Evolutionary conservation across 805 yeast species (phyloP), one percentile per base, ranked within the genome.

Genomic region (Candida quercuum): DNA sequence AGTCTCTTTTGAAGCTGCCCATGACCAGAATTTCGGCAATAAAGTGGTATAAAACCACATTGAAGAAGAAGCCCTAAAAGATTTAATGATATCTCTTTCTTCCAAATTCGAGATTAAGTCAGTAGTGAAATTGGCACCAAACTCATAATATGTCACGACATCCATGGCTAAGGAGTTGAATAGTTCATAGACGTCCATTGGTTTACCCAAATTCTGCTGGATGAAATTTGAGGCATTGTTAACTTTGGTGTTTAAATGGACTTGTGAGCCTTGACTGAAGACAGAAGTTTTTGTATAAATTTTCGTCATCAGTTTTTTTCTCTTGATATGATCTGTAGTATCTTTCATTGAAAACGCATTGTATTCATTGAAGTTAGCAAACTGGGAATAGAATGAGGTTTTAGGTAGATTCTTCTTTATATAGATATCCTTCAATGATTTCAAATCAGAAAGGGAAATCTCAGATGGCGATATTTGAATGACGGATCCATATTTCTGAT

Each of bases 161-260:
- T 81, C 88, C 77, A 82, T 74, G 5, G 89, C 88, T 49, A 82
- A 63, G 14, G 79, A 61, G n/a, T 78, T 78, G 64, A 81, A 81
- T n/a, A 82, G 54, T 15, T 74, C 65, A 47, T 75, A 77, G 3
- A 75, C 79, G 35, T 81, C 82, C 28, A 79, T 49, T 23, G 70
- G 59, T 9, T 49, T 32, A 2, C 38, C 36, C 18, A 35, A 38
- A 18, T 41, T 35, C 33, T 38, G 30, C n/a, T 28, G 15, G 20
- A 47, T 45, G 20, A 44, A 56, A 14, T 12, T 38, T 16, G 33
- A 46, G 40, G 61, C 48, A 30, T 58, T 49, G 1, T 48, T 32
- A 30, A 72, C 57, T 24, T 67, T 62, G 4, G 37, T 36, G 33
- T 55, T 57, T 26, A 71, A 50, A 42, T 61, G 64, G 0, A 11